These are phyloP conservation scores for Stephanodiscus triporus DNA, from an alignment of 108 stramenopile species.

Conservation along the genomic window DNA sequence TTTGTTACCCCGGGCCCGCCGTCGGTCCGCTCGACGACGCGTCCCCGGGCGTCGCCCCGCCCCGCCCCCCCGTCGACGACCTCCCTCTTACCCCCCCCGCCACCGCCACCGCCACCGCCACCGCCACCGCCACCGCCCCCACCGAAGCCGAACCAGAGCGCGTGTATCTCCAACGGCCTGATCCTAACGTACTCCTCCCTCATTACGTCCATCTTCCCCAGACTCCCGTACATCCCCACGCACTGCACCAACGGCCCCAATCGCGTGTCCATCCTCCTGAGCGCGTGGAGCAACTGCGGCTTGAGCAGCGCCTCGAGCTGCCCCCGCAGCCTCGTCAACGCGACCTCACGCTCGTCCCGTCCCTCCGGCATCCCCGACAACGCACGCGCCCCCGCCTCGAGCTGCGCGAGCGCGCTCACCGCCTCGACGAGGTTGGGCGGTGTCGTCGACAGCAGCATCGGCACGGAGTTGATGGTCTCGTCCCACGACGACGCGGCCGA, in stretches of 20 bases:
- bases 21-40: neutral
- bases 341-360: slow-evolving; percentile 57
- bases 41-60: slow-evolving; percentile 16
- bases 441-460: slow-evolving; percentile 48
- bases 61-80: neutral
- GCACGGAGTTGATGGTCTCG: slow-evolving; percentile 62
- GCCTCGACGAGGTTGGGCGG: slow-evolving; percentile 45
- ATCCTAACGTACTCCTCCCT: slow-evolving; percentile 82
- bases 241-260: slow-evolving; percentile 81
- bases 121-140: slow-evolving; percentile 15
- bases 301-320: slow-evolving; percentile 72
- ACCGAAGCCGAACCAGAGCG: slow-evolving; percentile 72
- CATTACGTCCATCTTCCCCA: slow-evolving; percentile 75
- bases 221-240: slow-evolving; percentile 65
- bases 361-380: slow-evolving; percentile 74
- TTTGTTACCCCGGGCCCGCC: slow-evolving; percentile 2
- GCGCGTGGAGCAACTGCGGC: slow-evolving; percentile 77
- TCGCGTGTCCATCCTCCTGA: slow-evolving; percentile 71
- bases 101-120: neutral
- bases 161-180: slow-evolving; percentile 65
- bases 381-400: slow-evolving; percentile 72
- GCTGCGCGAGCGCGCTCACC: slow-evolving; percentile 58
- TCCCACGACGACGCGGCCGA: slow-evolving; percentile 82
- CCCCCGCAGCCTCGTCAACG: slow-evolving; percentile 56
- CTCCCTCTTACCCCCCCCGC: slow-evolving; percentile 11